Base-by-base conservation (phyloP, 208 protist species). In the Acanthamoeba culbertsoni region DNA sequence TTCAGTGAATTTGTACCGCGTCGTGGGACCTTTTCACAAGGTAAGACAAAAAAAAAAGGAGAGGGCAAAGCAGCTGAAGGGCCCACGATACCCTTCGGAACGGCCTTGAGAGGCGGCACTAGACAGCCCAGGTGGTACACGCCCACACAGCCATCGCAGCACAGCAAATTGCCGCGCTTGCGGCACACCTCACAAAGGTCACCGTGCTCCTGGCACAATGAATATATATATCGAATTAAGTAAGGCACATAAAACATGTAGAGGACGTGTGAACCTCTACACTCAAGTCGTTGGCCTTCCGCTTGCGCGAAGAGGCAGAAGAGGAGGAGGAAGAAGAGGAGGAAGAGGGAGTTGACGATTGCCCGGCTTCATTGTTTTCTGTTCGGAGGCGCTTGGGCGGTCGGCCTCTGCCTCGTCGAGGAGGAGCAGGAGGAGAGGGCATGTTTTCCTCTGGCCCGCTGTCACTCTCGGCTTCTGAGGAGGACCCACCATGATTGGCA, bases 11-110 rank as follows among this genome's bases (percentile, higher is more conserved):
- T 55, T 55, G 18, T 18, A 71, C n/a, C n/a, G n/a, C n/a, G n/a
- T n/a, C n/a, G n/a, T n/a, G 62, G 31, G 8, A 62, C 28, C 20
- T 46, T 45, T 40, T 35, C 33, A 12, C 48, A 53, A 86, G 28
- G 42, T 18, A 40, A 37, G 33, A 43, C 16, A 57, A 57, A 35
- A 53, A 16, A 35, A 16, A 62, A 7, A 35, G 28, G 26, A 62
- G 20, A 86, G 33, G 20, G 43, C 6, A 63, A n/a, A 53, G 46
- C 40, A 57, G 46, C 6, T 62, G 68, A n/a, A n/a, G n/a, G n/a
- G n/a, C n/a, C n/a, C n/a, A n/a, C n/a, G n/a, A n/a, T 91, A 91
- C 84, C 53, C 28, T 91, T 91, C 33, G 84, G 84, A 8, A 91
- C 84, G 57, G 26, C n/a, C 40, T 91, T 91, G 33, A 91, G 57